Evolutionary conservation across 768 basidiomycete genomes (phyloP).

Genomic region (Leccinum variicolor): DNA sequence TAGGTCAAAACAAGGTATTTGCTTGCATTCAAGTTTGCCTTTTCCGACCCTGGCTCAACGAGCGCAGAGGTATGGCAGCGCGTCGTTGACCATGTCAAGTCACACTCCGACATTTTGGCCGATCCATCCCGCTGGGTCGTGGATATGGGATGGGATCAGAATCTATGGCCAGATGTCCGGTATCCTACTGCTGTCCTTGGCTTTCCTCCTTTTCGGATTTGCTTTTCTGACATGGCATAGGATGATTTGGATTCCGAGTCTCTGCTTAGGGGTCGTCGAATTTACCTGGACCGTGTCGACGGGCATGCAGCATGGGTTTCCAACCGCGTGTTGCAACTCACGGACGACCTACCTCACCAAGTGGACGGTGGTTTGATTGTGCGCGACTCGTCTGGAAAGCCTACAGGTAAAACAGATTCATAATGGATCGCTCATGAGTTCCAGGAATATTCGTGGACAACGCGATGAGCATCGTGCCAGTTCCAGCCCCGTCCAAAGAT

Average conservation of each 20-base stretch:
- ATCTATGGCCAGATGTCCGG: constrained; percentile 55
- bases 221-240: constrained; percentile 34
- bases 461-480: constrained; percentile 73
- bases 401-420: constrained; percentile 51
- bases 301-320: constrained; percentile 89
- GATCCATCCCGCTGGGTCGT: constrained; percentile 68
- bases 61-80: constrained; percentile 57
- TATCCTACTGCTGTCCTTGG: constrained; percentile 70
- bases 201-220: constrained; percentile 5
- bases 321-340: constrained; percentile 58
- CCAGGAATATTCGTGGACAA: constrained; percentile 81
- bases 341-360: constrained; percentile 55
- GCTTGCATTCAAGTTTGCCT: background rate
- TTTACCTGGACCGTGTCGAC: constrained; percentile 76
- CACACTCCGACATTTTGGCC: constrained; percentile 51
- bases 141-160: constrained; percentile 96
- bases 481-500: constrained; percentile 56
- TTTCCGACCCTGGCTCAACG: background rate
- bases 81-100: constrained; percentile 55
- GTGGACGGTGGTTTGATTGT: constrained; percentile 78
- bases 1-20: constrained; percentile 54
- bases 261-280: constrained; percentile 62
- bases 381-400: constrained; percentile 54
- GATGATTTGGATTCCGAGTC: constrained; percentile 71
- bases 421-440: background rate